Percentiles rank a stretch among this genome's conserved stretches.
Evolutionary conservation across 768 basidiomycete genomes (phyloP).

Genomic region (Steccherinum ochraceum): DNA sequence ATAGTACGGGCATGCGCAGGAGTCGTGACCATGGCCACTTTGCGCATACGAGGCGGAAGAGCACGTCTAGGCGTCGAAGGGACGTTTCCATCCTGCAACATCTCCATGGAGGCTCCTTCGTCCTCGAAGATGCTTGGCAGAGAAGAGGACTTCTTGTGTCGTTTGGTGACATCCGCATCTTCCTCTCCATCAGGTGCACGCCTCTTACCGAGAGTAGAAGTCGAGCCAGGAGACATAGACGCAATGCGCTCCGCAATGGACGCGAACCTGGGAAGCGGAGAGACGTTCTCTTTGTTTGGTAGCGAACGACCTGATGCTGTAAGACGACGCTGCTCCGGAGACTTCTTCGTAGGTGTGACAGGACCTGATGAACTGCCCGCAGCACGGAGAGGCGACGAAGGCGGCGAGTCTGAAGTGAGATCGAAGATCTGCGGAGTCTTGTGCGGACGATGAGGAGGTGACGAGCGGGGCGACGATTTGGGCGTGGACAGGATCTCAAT

Average conservation of each 20-base stretch:
- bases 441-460: constrained; percentile 12
- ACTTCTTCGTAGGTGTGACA: constrained; percentile 10
- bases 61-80: background rate
- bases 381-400: constrained; percentile 1
- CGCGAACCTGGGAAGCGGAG: constrained; percentile 30
- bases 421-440: constrained; percentile 7
- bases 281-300: constrained; percentile 57
- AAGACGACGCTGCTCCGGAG: background rate
- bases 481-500: constrained; percentile 9
- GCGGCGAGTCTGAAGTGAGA: constrained; percentile 11
- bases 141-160: constrained; percentile 3
- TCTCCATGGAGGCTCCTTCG: constrained; percentile 2
- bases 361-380: no score
- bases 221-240: constrained; percentile 29
- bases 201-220: constrained; percentile 39
- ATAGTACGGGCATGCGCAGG: background rate
- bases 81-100: background rate
- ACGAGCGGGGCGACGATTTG: background rate
- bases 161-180: constrained; percentile 11
- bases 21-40: background rate
- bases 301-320: constrained; percentile 20
- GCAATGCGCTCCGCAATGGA: constrained; percentile 43
- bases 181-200: constrained; percentile 29
- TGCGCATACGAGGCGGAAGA: background rate
- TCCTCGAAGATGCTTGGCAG: background rate